phyloP scores from a whole-genome alignment of 2,329 filamentous ascomycete species.

The Xylariaceae sp. region DNA sequence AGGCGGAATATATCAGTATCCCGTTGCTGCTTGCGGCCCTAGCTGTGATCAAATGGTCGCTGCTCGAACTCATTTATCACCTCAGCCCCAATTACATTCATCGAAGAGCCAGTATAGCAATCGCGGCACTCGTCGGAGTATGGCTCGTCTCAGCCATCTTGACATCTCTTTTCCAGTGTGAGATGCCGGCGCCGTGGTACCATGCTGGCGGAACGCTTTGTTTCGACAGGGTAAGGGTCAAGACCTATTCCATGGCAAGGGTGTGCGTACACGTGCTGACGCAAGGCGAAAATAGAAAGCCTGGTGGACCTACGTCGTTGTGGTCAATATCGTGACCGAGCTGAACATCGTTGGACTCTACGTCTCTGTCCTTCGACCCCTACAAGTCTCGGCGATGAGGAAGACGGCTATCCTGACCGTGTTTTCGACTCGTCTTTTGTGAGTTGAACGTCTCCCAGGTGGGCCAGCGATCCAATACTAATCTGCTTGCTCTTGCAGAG shows the following conservation, averaged over 20 bases:
- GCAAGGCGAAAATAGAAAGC: constrained; percentile 4
- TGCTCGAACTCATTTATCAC: constrained; percentile 13
- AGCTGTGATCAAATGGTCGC: constrained; percentile 20
- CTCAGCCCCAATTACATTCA: constrained; percentile 13
- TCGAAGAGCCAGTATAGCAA: constrained; percentile 1
- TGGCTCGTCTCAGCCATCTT: constrained; percentile 16
- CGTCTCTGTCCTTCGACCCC: constrained; percentile 3
- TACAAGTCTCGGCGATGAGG: constrained; percentile 6
- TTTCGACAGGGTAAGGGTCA: constrained; percentile 15
- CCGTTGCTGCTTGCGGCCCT: constrained; percentile 14
- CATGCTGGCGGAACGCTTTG: constrained; percentile 11
- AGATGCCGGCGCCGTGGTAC: constrained; percentile 20
- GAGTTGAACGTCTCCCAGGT: neutral
- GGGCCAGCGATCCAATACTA: neutral
- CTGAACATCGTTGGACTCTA: constrained; percentile 7
- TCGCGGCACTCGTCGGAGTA: constrained; percentile 5
- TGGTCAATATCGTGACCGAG: constrained; percentile 11
- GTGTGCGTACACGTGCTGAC: neutral
- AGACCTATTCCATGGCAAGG: too few species aligned
- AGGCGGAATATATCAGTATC: constrained; percentile 21
- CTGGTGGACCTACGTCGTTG: constrained; percentile 11
- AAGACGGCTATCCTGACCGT: constrained; percentile 4
- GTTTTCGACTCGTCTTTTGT: constrained; percentile 14
- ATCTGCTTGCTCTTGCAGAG: neutral
- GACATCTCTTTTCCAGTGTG: constrained; percentile 19